phyloP scores from a whole-genome alignment of 2,329 filamentous ascomycete genomes.

The Myotisia sp. region DNA sequence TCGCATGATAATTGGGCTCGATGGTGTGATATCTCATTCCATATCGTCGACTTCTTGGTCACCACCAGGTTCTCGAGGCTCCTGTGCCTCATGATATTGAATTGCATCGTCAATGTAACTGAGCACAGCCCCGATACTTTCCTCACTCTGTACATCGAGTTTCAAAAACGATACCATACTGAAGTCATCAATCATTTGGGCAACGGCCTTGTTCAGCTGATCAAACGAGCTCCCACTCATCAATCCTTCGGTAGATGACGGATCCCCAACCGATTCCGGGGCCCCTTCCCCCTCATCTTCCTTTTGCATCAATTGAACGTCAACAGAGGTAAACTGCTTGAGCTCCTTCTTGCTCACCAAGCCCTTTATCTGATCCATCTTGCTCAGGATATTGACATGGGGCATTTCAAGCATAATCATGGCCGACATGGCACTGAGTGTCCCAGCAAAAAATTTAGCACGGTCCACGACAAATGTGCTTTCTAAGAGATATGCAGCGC shows the following conservation, averaged over 20 bases:
- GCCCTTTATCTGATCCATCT: conserved; percentile 93
- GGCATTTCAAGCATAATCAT: conserved; percentile 98
- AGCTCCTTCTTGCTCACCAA: conserved; percentile 77
- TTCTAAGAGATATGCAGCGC: conserved; percentile 87
- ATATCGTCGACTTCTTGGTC: conserved; percentile 38
- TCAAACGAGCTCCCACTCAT: conserved; percentile 74
- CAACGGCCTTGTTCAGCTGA: conserved; percentile 73
- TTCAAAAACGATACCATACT: conserved; percentile 95
- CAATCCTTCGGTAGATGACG: conserved; percentile 51
- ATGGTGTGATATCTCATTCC: background rate
- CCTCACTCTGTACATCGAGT: conserved; percentile 78
- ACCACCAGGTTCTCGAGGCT: conserved; percentile 68
- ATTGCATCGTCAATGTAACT: conserved; percentile 92
- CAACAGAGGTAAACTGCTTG: conserved; percentile 79
- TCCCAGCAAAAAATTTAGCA: conserved; percentile 94
- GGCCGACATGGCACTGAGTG: conserved; percentile 89
- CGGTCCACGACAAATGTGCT: conserved; percentile 90
- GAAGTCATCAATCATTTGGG: conserved; percentile 85
- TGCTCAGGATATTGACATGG: conserved; percentile 89
- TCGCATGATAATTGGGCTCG: too few species aligned
- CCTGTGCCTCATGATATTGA: conserved; percentile 84
- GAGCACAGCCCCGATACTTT: conserved; percentile 69
- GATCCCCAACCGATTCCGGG: conserved; percentile 44
- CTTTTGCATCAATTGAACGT: conserved; percentile 60
- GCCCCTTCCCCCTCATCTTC: conserved; percentile 34